Evolutionary conservation across 441 rosid genomes (phyloP).

Genomic region (Bocquillonia castaneifolia): DNA sequence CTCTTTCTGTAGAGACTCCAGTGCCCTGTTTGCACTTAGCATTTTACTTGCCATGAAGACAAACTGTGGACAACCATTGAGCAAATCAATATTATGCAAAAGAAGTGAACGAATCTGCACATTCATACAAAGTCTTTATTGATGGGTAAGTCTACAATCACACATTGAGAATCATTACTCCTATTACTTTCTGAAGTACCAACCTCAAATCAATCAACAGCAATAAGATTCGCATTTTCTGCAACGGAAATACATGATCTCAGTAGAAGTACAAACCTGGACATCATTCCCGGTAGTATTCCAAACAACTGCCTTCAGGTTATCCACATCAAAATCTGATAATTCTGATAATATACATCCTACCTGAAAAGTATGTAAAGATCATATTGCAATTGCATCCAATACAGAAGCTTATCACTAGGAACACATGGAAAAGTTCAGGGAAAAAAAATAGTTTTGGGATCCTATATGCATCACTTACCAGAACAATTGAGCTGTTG

Average conservation of each 20-base stretch:
- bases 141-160: slow-evolving; percentile 1
- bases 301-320: slow-evolving; percentile 38
- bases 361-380: slow-evolving; percentile 42
- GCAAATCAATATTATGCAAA: slow-evolving; percentile 13
- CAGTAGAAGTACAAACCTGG: slow-evolving; percentile 44
- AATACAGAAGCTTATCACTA: too few relatives aligned
- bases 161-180: slow-evolving; percentile 2
- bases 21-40: slow-evolving; percentile 28
- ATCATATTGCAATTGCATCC: background rate
- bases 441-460: background rate
- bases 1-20: slow-evolving; percentile 39
- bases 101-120: slow-evolving; percentile 7
- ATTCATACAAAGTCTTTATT: slow-evolving; percentile 16
- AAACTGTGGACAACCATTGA: slow-evolving; percentile 35
- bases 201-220: slow-evolving; percentile 9
- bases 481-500: slow-evolving; percentile 42
- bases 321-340: slow-evolving; percentile 44
- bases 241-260: background rate
- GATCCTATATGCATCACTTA: slow-evolving; percentile 30
- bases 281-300: slow-evolving; percentile 29
- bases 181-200: slow-evolving; percentile 14
- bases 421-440: background rate
- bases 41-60: slow-evolving; percentile 46
- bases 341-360: slow-evolving; percentile 53
- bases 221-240: slow-evolving; percentile 7